Evolutionary conservation across 2,329 filamentous ascomycete species (phyloP), one percentile per base, ranked within the genome.

Genomic region (Aspergillus proliferans): DNA sequence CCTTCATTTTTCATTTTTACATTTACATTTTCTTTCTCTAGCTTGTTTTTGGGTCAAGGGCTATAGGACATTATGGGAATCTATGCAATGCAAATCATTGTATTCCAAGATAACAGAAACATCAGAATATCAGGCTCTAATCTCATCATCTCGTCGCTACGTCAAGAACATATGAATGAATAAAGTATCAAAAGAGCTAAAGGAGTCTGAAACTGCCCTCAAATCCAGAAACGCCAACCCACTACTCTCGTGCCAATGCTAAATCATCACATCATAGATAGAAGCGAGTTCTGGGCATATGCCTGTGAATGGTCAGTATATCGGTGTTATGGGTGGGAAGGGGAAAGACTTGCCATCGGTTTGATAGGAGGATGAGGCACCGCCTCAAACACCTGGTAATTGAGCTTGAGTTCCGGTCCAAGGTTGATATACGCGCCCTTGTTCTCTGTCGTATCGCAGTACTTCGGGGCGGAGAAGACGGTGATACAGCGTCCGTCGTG

Each of bases 341-440:
- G 9, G 40, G 6, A 1, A 22, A 6, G 28, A 63, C 72, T 66
- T 67, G 78, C 81, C 82, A 98, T 98, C 12, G 93, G 92, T 70
- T 87, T 89, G 68, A 98, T 93, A 63, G 94, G 82, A 10, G 93
- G 93, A 76, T 98, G 93, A 53, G 91, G 91, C 47, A 98, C 93
- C 6, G 93, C 93, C 61, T 97, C 91, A 60, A 98, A 98, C 67
- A 95, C 86, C 68, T 93, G 82, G 73, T 88, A 98, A 34, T 88
- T 76, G 61, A 97, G 84, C 77, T 96, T 94, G 68, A 94, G 88
- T 54, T 95, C 88, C 14, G 88, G 81, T 28, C 88, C 87, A 56
- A 98, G 86, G 72, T 98, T 97, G 80, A 98, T 98, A 71, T 94
- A 98, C 15, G 93, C 93, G 56, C 93, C 93, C 75, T 91, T 93